Evolutionary conservation across 2,329 filamentous ascomycete genomes (phyloP).

Genomic region (Stylonectria norvegica): DNA sequence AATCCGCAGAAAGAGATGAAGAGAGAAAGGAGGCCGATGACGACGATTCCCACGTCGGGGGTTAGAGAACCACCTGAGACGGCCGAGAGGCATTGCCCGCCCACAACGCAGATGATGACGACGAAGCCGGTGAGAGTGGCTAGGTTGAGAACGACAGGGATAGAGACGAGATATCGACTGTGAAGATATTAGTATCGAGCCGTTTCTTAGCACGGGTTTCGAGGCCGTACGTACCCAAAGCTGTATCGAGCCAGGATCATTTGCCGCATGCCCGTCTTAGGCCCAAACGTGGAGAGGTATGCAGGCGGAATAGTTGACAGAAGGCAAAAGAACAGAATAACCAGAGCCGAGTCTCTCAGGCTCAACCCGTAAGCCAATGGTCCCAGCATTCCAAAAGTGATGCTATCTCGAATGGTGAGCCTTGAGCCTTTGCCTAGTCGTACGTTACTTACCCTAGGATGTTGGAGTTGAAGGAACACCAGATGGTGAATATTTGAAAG

Average conservation of each 20-base stretch:
- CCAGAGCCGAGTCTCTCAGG: slow-evolving; percentile 53
- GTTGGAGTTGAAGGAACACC: slow-evolving; percentile 48
- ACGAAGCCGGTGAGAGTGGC: slow-evolving; percentile 62
- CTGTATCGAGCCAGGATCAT: slow-evolving; percentile 63
- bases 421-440: neutral
- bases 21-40: slow-evolving; percentile 55
- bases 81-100: slow-evolving; percentile 56
- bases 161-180: slow-evolving; percentile 52
- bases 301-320: slow-evolving; percentile 52
- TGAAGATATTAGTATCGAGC: slow-evolving; percentile 4
- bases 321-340: slow-evolving; percentile 62
- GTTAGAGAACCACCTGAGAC: slow-evolving; percentile 48
- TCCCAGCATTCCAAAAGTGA: slow-evolving; percentile 63
- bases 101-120: slow-evolving; percentile 58
- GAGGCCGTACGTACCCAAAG: slow-evolving; percentile 46
- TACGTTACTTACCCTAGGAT: slow-evolving; percentile 39
- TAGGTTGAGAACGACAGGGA: slow-evolving; percentile 61
- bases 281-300: slow-evolving; percentile 56
- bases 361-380: slow-evolving; percentile 52
- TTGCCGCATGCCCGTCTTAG: slow-evolving; percentile 62
- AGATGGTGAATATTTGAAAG: slow-evolving; percentile 46
- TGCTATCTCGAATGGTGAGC: slow-evolving; percentile 32
- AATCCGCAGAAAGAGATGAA: slow-evolving; percentile 62
- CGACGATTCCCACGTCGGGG: slow-evolving; percentile 56
- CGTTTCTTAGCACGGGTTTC: neutral